Base-by-base conservation (phyloP, 2,329 filamentous ascomycete species). In the Coniochaeta ligniaria region DNA sequence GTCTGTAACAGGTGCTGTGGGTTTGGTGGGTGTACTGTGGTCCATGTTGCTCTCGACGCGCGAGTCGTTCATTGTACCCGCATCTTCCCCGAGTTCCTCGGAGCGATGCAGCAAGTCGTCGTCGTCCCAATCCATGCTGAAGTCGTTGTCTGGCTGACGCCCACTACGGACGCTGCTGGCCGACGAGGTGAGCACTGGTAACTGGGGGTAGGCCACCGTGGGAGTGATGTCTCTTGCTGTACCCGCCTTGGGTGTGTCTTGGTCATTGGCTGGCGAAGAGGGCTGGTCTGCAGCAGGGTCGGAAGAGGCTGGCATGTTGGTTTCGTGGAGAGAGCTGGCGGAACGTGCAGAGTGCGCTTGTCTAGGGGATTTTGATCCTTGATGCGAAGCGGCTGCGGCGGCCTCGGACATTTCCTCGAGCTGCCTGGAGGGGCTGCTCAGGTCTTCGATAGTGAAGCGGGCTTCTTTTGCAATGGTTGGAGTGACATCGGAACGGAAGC, bases 61-160 rank as follows among this genome's bases (percentile, higher is more conserved):
- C 54, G 54, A 22, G 17, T 22, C 3, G 31, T 26, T 17, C 17
- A 56, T 2, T 7, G 26, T 56, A 6, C 7, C 38, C 12, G 58
- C 54, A 8, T 36, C 57, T 14, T 52, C 58, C 2, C 36, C 61
- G 3, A 38, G 24, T 17, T 60, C 62, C 8, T 65, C 65, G 28
- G 63, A 36, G 11, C 36, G 58, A 12, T 68, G 66, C 0, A 71
- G 65, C 0, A 72, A 69, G 3, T 73, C 67, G 3, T 73, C 67
- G 20, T 64, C 62, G 43, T 73, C 72, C 43, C 71, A 67, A 38
- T 75, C 73, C 16, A 73, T 67, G 64, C 71, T 70, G 58, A 75
- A 74, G 14, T 73, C 68, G 6, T 74, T 76, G 60, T 82, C 79
- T 3, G 77, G 76, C 61, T 84, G 83, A 16, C 80, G 76, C 26